These are phyloP conservation scores for Arthroderma uncinatum DNA, from an alignment of 2,329 filamentous ascomycete genomes.

Conservation along the genomic window DNA sequence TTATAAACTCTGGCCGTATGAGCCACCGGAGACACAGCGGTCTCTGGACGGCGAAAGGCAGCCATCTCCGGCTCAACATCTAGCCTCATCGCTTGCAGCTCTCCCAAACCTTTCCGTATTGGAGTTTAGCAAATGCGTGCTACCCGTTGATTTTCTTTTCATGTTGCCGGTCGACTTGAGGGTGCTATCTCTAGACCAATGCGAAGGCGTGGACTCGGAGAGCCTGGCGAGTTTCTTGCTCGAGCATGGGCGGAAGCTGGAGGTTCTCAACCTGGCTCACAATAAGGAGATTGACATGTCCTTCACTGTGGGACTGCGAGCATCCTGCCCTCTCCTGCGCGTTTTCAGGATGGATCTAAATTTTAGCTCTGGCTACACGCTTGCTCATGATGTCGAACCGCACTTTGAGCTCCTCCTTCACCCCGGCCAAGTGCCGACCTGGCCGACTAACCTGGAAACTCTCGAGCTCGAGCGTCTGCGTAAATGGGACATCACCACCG, in stretches of 20 bases:
- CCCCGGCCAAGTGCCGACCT: slow-evolving; percentile 53
- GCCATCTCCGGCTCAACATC: neutral
- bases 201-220: slow-evolving; percentile 59
- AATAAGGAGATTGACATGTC: slow-evolving; percentile 67
- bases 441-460: slow-evolving; percentile 60
- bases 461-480: slow-evolving; percentile 69
- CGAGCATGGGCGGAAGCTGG: slow-evolving; percentile 56
- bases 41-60: slow-evolving; percentile 15
- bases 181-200: slow-evolving; percentile 65
- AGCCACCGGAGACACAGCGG: slow-evolving; percentile 11
- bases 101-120: slow-evolving; percentile 57
- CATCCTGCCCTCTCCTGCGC: slow-evolving; percentile 58
- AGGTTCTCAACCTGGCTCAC: slow-evolving; percentile 59
- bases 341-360: slow-evolving; percentile 66
- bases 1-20: slow-evolving; percentile 22
- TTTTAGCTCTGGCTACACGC: slow-evolving; percentile 28
- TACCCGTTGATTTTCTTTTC: slow-evolving; percentile 56
- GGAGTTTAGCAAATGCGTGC: slow-evolving; percentile 62
- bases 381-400: slow-evolving; percentile 60
- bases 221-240: slow-evolving; percentile 55
- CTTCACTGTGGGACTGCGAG: slow-evolving; percentile 57
- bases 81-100: slow-evolving; percentile 41
- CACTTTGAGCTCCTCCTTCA: slow-evolving; percentile 57
- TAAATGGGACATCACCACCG: slow-evolving; percentile 58
- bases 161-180: slow-evolving; percentile 55